Percentiles rank a stretch among this genome's conserved stretches.
phyloP scores from a whole-genome alignment of 2,329 filamentous ascomycete genomes.

The Aspergillus aculeatus region DNA sequence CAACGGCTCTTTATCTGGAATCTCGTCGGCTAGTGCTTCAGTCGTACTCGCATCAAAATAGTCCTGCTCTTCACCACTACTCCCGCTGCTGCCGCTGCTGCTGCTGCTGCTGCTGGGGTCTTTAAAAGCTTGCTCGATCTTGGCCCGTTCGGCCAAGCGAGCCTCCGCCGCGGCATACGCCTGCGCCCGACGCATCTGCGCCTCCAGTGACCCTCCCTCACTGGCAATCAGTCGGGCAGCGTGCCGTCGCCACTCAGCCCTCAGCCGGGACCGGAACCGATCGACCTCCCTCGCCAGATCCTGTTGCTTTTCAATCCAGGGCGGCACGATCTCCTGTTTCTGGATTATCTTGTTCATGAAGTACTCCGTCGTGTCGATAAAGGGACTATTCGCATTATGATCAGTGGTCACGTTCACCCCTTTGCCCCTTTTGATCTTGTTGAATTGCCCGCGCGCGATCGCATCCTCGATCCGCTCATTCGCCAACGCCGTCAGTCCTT shows the following conservation, averaged over 20 bases:
- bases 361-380: conserved; percentile 94
- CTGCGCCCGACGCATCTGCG: conserved; percentile 69
- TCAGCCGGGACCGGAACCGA: conserved; percentile 70
- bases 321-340: conserved; percentile 89
- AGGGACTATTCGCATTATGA: conserved; percentile 77
- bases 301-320: conserved; percentile 99
- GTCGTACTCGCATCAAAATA: background rate
- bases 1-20: conserved; percentile 20
- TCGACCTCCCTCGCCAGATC: conserved; percentile 70
- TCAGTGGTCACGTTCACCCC: conserved; percentile 71
- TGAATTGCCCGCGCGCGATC: conserved; percentile 86
- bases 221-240: conserved; percentile 76
- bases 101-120: background rate
- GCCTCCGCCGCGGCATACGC: conserved; percentile 74
- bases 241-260: conserved; percentile 81
- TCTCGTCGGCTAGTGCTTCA: conserved; percentile 14
- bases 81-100: background rate
- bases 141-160: conserved; percentile 27
- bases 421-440: conserved; percentile 76
- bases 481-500: conserved; percentile 76
- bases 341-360: conserved; percentile 99
- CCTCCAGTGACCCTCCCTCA: conserved; percentile 69
- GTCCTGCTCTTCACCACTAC: conserved; percentile 8
- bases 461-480: conserved; percentile 94
- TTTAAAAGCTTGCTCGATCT: conserved; percentile 26